Evolutionary conservation across 1,139 yeast genomes (phyloP).

Genomic region (Lodderomyces jiufengensis): DNA sequence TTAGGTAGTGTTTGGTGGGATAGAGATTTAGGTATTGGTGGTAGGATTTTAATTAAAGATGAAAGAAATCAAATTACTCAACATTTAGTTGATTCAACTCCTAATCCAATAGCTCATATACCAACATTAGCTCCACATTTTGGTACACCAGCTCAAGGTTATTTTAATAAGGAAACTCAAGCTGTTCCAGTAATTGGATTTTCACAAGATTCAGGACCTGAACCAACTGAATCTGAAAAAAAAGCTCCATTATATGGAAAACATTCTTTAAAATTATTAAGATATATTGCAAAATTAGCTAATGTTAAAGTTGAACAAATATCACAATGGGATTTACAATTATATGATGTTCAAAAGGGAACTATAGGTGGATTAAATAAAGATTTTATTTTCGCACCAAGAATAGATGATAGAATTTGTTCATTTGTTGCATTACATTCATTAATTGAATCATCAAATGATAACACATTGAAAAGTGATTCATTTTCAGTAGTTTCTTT

Average conservation of each 20-base stretch:
- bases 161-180: conserved; percentile 38
- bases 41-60: conserved; percentile 31
- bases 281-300: conserved; percentile 33
- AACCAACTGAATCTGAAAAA: conserved; percentile 31
- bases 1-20: conserved; percentile 38
- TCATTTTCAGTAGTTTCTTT: conserved; percentile 38
- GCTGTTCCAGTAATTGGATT: conserved; percentile 43
- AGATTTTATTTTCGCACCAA: conserved; percentile 43
- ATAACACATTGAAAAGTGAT: conserved; percentile 20
- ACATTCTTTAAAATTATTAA: conserved; percentile 35
- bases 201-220: conserved; percentile 18
- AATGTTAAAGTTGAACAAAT: conserved; percentile 25
- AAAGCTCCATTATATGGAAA: conserved; percentile 34
- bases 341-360: conserved; percentile 41
- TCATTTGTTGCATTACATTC: conserved; percentile 40
- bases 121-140: conserved; percentile 44
- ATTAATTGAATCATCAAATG: conserved; percentile 24
- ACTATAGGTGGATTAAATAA: conserved; percentile 37
- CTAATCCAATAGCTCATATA: conserved; percentile 39
- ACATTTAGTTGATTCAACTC: conserved; percentile 33
- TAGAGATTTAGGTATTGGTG: conserved; percentile 48
- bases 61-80: conserved; percentile 21
- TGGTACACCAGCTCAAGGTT: conserved; percentile 30
- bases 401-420: conserved; percentile 45
- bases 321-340: conserved; percentile 36